A percentile compares a stretch with the other conserved stretches of the same genome.
Evolutionary conservation across 2,329 filamentous ascomycete genomes (phyloP).

Genomic region (Alternaria arbusti): DNA sequence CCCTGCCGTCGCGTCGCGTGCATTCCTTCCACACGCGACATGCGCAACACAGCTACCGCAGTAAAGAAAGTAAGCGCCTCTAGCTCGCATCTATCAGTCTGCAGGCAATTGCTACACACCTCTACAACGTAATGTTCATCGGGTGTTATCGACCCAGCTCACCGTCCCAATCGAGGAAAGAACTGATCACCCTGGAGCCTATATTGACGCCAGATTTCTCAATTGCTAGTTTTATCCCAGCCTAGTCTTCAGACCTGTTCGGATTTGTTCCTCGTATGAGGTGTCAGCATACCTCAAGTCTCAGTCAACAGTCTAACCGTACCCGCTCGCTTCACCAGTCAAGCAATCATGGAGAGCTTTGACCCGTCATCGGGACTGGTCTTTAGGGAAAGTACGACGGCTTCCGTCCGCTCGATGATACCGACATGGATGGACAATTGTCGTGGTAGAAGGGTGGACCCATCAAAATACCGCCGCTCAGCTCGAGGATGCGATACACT

Average conservation of each 20-base stretch:
- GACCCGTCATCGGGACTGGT: conserved; percentile 22
- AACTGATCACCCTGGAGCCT: neutral
- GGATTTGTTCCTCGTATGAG: neutral
- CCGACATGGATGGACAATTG: conserved; percentile 21
- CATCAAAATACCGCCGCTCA: conserved; percentile 10
- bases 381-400: conserved; percentile 20
- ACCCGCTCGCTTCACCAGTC: neutral
- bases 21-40: neutral
- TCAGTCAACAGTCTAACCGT: neutral
- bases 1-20: neutral
- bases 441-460: conserved; percentile 20
- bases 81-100: neutral
- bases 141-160: neutral
- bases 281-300: neutral
- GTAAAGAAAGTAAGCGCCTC: neutral
- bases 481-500: conserved; percentile 21
- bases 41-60: neutral
- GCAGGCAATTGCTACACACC: neutral
- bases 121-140: neutral
- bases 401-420: conserved; percentile 23
- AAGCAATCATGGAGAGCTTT: conserved; percentile 9
- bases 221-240: neutral
- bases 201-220: neutral
- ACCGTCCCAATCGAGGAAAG: neutral
- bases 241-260: neutral